Conservation (phyloP, 2,329 filamentous ascomycete genomes). For the Cercospora nicotianae region DNA sequence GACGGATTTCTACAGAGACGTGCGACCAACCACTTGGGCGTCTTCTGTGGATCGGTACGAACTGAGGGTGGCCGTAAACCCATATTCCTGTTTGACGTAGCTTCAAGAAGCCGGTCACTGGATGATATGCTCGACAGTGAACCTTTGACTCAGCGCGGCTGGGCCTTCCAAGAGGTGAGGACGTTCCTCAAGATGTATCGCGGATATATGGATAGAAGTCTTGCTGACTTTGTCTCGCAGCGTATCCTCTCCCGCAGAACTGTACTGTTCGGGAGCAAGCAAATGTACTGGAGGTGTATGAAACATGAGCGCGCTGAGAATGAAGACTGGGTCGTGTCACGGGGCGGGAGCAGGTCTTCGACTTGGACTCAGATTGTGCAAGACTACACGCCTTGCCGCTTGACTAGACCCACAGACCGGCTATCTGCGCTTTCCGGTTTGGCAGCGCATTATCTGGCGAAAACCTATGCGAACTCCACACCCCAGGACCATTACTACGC, state of each 20-base stretch:
- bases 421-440: background rate
- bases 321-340: background rate
- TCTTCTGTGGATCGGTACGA: background rate
- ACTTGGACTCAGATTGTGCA: background rate
- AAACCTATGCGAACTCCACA: background rate
- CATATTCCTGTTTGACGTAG: background rate
- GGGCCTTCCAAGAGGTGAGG: background rate
- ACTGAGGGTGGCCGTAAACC: background rate
- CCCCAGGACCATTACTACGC: background rate
- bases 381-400: background rate
- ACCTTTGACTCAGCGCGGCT: background rate
- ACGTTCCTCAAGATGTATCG: background rate
- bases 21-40: background rate
- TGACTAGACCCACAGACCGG: background rate
- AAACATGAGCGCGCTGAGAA: background rate
- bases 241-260: background rate
- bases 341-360: background rate
- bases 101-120: background rate
- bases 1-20: background rate
- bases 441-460: background rate
- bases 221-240: background rate
- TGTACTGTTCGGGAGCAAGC: background rate
- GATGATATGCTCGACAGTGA: background rate
- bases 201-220: accelerated
- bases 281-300: background rate